Percentiles rank a stretch among this genome's conserved stretches.
Conservation (phyloP, 495 filamentous ascomycete species). For the Penicillium pancosmium region DNA sequence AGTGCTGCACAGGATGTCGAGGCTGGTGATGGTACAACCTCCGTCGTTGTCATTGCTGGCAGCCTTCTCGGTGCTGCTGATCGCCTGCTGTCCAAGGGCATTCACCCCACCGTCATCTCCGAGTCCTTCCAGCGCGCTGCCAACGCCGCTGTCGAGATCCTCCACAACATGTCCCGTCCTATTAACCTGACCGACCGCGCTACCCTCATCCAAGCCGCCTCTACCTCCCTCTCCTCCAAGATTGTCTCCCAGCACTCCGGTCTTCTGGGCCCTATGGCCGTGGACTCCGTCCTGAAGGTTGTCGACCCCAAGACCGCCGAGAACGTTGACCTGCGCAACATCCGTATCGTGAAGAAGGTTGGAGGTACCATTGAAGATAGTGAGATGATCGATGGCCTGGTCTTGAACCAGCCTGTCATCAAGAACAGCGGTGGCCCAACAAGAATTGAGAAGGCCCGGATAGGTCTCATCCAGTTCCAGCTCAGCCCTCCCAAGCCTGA, state of each 20-base stretch:
- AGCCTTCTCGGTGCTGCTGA: constrained; percentile 94
- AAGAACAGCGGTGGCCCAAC: constrained; percentile 91
- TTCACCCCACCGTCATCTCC: constrained; percentile 96
- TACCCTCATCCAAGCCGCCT: constrained; percentile 92
- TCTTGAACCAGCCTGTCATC: constrained; percentile 88
- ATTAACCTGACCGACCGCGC: constrained; percentile 85
- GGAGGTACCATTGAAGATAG: constrained; percentile 98
- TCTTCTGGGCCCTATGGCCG: constrained; percentile 91
- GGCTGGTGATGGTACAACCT: constrained; percentile 97
- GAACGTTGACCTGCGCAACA: constrained; percentile 95
- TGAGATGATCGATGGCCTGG: constrained; percentile 94
- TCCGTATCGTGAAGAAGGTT: constrained; percentile 95
- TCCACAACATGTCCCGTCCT: constrained; percentile 94
- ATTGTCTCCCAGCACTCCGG: constrained; percentile 96
- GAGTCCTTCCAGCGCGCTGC: constrained; percentile 97
- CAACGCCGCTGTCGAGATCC: constrained; percentile 79
- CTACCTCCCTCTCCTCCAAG: constrained; percentile 96
- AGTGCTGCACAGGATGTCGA: constrained; percentile 97
- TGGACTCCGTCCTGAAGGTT: constrained; percentile 91
- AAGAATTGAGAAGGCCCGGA: constrained; percentile 95
- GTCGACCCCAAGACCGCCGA: constrained; percentile 94
- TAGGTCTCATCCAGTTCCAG: constrained; percentile 98
- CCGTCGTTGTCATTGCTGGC: constrained; percentile 95
- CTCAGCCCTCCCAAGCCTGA: constrained; percentile 97
- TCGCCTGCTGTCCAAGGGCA: constrained; percentile 83